Base-by-base conservation (phyloP, 1,139 yeast species). In the Magnusiomyces ingens region DNA sequence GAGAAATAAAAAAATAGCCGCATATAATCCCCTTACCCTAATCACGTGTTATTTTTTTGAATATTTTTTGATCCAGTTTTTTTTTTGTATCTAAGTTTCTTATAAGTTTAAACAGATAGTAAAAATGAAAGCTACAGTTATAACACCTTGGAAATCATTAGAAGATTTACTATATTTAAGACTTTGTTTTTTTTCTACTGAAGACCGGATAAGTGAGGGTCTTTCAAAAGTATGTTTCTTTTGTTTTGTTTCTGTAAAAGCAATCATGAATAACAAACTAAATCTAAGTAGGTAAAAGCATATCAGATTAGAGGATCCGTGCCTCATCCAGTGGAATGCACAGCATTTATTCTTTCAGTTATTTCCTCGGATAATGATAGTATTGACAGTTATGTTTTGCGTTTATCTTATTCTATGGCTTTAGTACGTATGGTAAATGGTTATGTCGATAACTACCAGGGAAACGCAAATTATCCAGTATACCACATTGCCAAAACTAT, bases 371-470 rank as follows among this genome's bases (percentile, higher is more conserved):
- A 81, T 59, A 76, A 73, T 52, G 61, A 64, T 3, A 62, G 65
- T 2, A 48, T 55, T 8, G 67, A 67, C 54, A 41, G 67, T 6
- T 60, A 62, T 47, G 60, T 71, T 1, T 58, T 72, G 2, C 68
- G 82, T 52, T 65, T 82, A 58, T 74, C 85, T 1, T 84, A 85
- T 60, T 74, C 95, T 0, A 84, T 88, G 89, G 82, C 93, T 0
- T 63, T 93, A 8, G 82, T 90, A 3, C 73, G 96, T 55, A 90
- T 93, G 71, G 98, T 93, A 21, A 94, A 93, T 68, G 98, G 98
- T 1, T 70, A 90, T 29, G 70, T 94, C 45, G 99, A 94, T 65
- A 78, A 79, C 49, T 99, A 93, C 67, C 88, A 84, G 62, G 80
- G 91, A 0, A 79, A 76, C 52, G 85, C 74, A 64, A 96, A 96